Conservation (phyloP, 345 rosid species). For the Anacardium occidentale region DNA sequence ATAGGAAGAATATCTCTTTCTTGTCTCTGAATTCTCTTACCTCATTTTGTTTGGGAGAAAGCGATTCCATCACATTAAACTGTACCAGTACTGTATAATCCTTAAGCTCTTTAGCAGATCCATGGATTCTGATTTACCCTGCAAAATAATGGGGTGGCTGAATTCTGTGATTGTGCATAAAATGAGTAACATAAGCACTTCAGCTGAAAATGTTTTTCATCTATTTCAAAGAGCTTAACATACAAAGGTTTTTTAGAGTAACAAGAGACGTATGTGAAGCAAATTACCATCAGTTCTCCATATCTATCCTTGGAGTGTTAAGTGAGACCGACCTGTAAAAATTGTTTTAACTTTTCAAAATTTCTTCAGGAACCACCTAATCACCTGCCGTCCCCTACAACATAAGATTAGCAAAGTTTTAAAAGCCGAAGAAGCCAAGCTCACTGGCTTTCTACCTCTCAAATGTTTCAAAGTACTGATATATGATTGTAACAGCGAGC, state of each 20-base stretch:
- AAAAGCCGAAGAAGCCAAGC: constrained; percentile 76
- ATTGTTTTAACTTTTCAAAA: constrained; percentile 5
- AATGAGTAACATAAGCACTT: too few species aligned
- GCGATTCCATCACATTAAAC: too few species aligned
- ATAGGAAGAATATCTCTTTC: too few species aligned
- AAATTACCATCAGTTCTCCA: background rate
- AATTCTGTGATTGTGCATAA: too few species aligned
- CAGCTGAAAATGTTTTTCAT: background rate
- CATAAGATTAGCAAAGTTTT: constrained; percentile 9
- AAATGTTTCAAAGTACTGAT: constrained; percentile 67
- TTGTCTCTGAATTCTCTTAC: too few species aligned
- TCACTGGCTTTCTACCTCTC: constrained; percentile 79
- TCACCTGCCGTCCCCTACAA: constrained; percentile 5
- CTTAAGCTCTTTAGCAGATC: too few species aligned
- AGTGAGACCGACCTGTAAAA: constrained; percentile 13
- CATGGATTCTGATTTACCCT: too few species aligned
- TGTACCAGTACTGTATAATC: too few species aligned
- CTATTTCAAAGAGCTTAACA: background rate
- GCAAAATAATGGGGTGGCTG: too few species aligned
- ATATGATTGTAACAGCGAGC: constrained; percentile 69
- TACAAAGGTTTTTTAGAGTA: background rate
- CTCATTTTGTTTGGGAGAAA: too few species aligned
- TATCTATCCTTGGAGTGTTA: constrained; percentile 6
- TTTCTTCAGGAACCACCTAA: background rate
- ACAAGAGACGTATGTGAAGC: background rate